Conservation (phyloP, 2,329 filamentous ascomycete species). For the Neurospora crassa region DNA sequence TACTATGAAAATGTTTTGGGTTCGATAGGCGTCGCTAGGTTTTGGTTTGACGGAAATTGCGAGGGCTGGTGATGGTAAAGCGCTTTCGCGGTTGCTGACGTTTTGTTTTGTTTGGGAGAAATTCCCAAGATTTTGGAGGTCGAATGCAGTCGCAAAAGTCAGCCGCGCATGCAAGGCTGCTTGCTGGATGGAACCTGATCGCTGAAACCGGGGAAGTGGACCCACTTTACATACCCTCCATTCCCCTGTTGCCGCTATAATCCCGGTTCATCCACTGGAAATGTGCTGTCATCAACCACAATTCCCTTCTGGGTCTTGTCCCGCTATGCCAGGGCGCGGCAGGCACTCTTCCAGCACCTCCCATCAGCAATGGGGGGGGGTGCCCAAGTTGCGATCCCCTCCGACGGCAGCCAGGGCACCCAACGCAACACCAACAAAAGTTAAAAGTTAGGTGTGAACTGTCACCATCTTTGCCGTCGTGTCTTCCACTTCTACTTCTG, state of each 20-base stretch:
- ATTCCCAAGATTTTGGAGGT: slow-evolving; percentile 5
- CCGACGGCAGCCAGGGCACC: too few relatives aligned
- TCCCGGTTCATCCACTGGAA: background rate
- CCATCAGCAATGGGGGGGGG: background rate
- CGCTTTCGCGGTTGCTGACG: background rate
- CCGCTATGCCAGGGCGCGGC: background rate
- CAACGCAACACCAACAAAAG: too few relatives aligned
- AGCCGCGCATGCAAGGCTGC: slow-evolving; percentile 18
- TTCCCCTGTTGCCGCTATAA: background rate
- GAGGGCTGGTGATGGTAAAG: background rate
- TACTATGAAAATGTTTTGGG: background rate
- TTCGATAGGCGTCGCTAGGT: too few relatives aligned
- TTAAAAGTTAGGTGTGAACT: background rate
- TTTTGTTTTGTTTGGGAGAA: background rate
- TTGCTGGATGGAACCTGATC: background rate
- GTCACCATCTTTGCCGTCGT: background rate
- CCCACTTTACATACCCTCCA: background rate
- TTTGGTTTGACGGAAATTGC: background rate
- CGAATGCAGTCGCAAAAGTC: slow-evolving; percentile 2
- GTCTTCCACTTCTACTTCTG: background rate
- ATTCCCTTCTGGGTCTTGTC: background rate
- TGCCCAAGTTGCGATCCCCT: background rate
- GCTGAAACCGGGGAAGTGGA: slow-evolving; percentile 5
- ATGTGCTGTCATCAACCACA: background rate
- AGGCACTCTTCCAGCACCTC: background rate